Percentiles rank a stretch among this genome's conserved stretches.
Conservation (phyloP, 129 eudicot species). For the Oenanthe sinensis region DNA sequence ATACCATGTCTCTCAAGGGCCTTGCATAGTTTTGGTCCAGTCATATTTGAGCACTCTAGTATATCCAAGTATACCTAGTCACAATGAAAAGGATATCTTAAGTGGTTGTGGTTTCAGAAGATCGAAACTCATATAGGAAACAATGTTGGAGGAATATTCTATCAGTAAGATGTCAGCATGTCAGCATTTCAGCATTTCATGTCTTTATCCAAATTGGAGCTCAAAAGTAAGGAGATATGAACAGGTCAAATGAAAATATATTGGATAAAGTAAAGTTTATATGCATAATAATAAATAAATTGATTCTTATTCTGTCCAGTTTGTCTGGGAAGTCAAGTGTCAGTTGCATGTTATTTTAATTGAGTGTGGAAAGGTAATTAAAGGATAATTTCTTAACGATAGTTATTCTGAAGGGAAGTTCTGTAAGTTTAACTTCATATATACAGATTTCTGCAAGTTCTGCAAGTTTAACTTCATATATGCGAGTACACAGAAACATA, state of each 20-base stretch:
- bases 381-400: neutral
- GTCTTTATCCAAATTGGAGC: neutral
- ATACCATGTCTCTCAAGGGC: slow-evolving; percentile 59
- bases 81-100: neutral
- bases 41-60: slow-evolving; percentile 35
- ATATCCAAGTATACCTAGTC: slow-evolving; percentile 66
- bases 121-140: too few relatives aligned
- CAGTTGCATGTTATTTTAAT: neutral
- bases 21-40: slow-evolving; percentile 56
- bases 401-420: neutral
- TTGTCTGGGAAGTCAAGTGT: neutral
- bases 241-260: neutral
- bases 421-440: neutral
- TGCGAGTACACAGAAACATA: neutral
- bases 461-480: neutral
- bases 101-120: neutral
- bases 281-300: neutral
- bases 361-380: neutral
- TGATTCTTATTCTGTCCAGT: neutral
- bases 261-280: neutral
- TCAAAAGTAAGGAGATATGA: neutral
- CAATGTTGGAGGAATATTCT: neutral
- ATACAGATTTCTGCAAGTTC: too few relatives aligned
- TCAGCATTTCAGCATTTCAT: neutral
- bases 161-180: neutral